phyloP scores from a whole-genome alignment of 1,139 yeast species.

The Blastobotrys illinoisensis region DNA sequence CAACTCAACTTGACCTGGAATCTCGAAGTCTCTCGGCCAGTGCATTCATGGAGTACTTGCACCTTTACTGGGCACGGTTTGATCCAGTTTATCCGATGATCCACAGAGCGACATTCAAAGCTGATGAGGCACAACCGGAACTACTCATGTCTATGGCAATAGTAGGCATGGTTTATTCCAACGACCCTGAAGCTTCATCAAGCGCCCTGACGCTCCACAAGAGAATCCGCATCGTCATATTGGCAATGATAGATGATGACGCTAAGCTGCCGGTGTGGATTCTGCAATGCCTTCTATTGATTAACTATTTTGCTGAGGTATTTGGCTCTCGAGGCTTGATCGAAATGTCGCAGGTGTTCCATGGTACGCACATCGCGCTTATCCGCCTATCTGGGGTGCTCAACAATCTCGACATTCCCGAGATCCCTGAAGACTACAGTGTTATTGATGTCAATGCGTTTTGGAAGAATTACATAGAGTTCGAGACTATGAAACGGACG shows the following conservation, averaged over 20 bases:
- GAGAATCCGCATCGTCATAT: slow-evolving; percentile 23
- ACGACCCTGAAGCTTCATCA: slow-evolving; percentile 22
- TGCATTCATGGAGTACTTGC: slow-evolving; percentile 21
- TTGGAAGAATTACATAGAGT: slow-evolving; percentile 33
- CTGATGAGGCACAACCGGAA: slow-evolving; percentile 25
- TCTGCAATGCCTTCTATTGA: slow-evolving; percentile 26
- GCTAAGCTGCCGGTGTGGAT: slow-evolving; percentile 28
- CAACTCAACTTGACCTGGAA: not conserved
- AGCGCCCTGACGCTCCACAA: slow-evolving; percentile 25
- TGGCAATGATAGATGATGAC: slow-evolving; percentile 24
- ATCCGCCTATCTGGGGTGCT: slow-evolving; percentile 31
- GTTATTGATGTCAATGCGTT: slow-evolving; percentile 18
- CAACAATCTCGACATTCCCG: slow-evolving; percentile 22
- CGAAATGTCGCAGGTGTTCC: slow-evolving; percentile 31
- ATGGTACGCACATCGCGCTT: slow-evolving; percentile 31
- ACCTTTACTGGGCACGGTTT: slow-evolving; percentile 33
- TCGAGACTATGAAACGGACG: slow-evolving; percentile 32
- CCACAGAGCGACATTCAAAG: slow-evolving; percentile 33
- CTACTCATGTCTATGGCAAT: slow-evolving; percentile 31
- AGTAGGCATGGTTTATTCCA: slow-evolving; percentile 34
- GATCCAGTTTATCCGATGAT: slow-evolving; percentile 34
- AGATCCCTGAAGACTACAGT: slow-evolving; percentile 12
- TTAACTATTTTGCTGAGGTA: slow-evolving; percentile 26
- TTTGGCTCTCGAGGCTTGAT: slow-evolving; percentile 29
- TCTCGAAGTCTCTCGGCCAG: slow-evolving; percentile 7